Conservation (phyloP, 306 rosid genomes). For the Lotus japonicus region DNA sequence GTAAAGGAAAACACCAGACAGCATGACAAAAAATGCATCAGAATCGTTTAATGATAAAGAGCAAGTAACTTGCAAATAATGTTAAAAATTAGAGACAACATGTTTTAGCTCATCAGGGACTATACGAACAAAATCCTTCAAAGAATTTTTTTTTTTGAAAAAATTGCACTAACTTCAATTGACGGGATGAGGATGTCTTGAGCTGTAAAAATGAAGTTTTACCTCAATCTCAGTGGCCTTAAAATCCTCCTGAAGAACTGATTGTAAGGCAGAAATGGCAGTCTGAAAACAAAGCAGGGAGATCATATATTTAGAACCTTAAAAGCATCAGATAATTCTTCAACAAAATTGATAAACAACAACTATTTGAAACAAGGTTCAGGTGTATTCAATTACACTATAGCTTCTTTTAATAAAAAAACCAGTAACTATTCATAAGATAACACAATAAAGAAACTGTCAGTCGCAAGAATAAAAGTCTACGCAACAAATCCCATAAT, state of each 20-base stretch:
- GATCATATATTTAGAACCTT: neutral
- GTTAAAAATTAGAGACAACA: neutral
- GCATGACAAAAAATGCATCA: neutral
- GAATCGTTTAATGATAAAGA: neutral
- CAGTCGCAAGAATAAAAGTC: neutral
- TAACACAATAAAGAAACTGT: neutral
- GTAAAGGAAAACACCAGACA: neutral
- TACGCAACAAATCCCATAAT: neutral
- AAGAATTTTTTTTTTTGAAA: no score
- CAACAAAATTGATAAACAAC: neutral
- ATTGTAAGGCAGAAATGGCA: conserved; percentile 94
- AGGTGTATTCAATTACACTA: neutral
- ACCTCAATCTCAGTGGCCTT: conserved; percentile 99
- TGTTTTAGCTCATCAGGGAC: neutral
- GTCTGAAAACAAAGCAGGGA: conserved; percentile 45
- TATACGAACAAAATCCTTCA: neutral
- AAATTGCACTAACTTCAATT: neutral
- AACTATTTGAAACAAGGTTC: neutral
- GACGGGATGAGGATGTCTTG: neutral
- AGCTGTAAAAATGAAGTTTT: neutral
- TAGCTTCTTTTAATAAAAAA: neutral
- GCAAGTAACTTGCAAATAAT: neutral
- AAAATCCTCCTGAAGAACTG: conserved; percentile 98
- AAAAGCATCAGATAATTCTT: neutral
- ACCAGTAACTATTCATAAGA: neutral